Percentiles rank a stretch among this genome's conserved stretches.
These are phyloP conservation scores for Colletotrichum karsti DNA, from an alignment of 2,329 filamentous ascomycete genomes.

Conservation along the genomic window DNA sequence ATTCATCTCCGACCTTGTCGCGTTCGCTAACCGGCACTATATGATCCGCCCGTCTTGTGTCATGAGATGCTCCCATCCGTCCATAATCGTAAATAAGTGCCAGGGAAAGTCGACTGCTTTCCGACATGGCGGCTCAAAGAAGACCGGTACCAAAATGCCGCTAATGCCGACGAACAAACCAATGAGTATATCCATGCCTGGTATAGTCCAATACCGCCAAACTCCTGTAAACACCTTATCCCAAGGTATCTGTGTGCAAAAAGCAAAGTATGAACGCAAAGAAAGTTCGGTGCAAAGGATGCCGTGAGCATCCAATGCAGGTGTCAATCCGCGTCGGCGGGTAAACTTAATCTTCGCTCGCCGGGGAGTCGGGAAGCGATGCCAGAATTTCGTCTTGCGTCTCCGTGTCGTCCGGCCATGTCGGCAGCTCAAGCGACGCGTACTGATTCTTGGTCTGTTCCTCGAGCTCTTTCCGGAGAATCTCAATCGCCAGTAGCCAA, in stretches of 20 bases:
- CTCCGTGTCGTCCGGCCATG: conserved; percentile 49
- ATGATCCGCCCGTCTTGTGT: conserved; percentile 10
- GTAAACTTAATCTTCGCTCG: conserved; percentile 15
- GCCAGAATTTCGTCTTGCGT: conserved; percentile 22
- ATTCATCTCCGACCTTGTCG: conserved; percentile 4
- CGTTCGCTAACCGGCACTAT: conserved; percentile 7
- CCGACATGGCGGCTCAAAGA: not conserved
- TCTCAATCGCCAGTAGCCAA: conserved; percentile 62
- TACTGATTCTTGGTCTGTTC: conserved; percentile 51
- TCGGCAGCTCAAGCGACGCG: conserved; percentile 45
- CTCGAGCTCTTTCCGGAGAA: conserved; percentile 63
- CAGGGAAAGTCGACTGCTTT: not conserved
- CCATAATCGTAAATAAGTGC: conserved; percentile 6
- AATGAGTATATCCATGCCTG: conserved; percentile 22
- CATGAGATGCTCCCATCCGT: conserved; percentile 14
- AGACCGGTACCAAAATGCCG: not conserved
- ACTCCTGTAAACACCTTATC: conserved; percentile 21
- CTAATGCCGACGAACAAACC: conserved; percentile 9
- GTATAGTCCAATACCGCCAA: conserved; percentile 3
- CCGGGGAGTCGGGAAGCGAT: conserved; percentile 10
- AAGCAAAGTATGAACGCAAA: not conserved
- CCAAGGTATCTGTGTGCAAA: conserved; percentile 20
- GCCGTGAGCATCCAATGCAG: not conserved
- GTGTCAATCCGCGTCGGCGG: not conserved
- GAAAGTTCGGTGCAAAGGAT: conserved; percentile 10